These are phyloP conservation scores for Heliosperma pusillum DNA, from an alignment of 148 eudicot genomes.

Conservation along the genomic window DNA sequence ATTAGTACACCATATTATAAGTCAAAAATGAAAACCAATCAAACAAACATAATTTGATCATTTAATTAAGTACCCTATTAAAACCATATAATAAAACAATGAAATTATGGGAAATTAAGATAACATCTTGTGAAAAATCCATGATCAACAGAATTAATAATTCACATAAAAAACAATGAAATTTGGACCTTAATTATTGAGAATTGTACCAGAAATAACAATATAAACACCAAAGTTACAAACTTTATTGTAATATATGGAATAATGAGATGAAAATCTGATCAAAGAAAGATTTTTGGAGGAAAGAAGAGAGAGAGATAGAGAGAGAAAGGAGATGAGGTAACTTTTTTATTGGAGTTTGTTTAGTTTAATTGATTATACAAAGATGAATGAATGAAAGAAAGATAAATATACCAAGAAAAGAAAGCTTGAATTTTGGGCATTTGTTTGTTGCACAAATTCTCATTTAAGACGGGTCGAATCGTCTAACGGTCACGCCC, in stretches of 20 bases:
- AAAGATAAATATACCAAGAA: not conserved
- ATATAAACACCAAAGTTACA: constrained; percentile 16
- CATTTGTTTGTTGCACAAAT: not conserved
- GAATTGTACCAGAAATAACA: constrained; percentile 8
- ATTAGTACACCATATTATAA: constrained; percentile 15
- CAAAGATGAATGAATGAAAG: not conserved
- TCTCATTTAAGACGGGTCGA: too few relatives aligned
- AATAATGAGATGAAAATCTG: not conserved
- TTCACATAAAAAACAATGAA: constrained; percentile 14
- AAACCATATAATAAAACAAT: too few relatives aligned
- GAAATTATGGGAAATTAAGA: constrained; percentile 19
- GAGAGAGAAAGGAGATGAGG: constrained; percentile 16
- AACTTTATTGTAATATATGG: constrained; percentile 10
- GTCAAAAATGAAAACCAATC: constrained; percentile 8
- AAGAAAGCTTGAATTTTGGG: constrained; percentile 5
- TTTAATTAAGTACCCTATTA: not conserved
- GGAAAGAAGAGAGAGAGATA: not conserved
- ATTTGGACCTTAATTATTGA: constrained; percentile 14
- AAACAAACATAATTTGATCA: constrained; percentile 6
- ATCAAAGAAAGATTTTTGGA: not conserved
- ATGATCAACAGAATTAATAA: constrained; percentile 26
- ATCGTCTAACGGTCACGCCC: too few relatives aligned
- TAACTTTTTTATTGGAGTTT: constrained; percentile 21
- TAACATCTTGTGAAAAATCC: constrained; percentile 33
- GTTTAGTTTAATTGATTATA: constrained; percentile 15